phyloP scores from a whole-genome alignment of 345 rosid species.

The Murraya koenigii region DNA sequence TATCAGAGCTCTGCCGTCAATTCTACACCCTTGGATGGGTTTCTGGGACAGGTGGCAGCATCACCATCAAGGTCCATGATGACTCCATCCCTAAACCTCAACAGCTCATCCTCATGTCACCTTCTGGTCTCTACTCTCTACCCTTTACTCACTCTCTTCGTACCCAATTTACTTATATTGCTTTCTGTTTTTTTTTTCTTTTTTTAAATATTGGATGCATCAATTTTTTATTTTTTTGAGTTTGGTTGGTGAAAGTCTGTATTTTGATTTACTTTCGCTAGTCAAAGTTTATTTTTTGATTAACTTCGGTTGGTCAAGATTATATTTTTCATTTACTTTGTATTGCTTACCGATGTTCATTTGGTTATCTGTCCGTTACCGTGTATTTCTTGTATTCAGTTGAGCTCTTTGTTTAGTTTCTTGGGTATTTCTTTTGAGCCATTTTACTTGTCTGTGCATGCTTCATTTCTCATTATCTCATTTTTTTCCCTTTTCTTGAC shows the following conservation, averaged over 20 bases:
- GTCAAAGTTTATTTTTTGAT: background rate
- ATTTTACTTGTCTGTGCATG: background rate
- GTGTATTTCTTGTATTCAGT: background rate
- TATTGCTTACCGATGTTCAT: background rate
- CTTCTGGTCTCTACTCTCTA: conserved; percentile 58
- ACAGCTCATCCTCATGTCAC: conserved; percentile 92
- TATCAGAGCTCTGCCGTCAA: conserved; percentile 83
- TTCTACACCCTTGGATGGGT: conserved; percentile 95
- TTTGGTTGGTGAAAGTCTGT: background rate
- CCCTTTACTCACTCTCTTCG: background rate
- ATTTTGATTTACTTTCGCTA: background rate
- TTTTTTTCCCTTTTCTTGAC: background rate
- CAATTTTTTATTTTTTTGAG: background rate
- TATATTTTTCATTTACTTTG: background rate
- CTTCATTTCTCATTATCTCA: background rate
- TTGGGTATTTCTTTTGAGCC: background rate
- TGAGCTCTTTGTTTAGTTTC: background rate
- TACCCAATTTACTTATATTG: background rate
- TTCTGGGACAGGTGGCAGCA: conserved; percentile 92
- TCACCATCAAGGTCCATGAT: conserved; percentile 80
- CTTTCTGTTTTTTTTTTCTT: conserved; percentile 8
- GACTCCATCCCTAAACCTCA: conserved; percentile 60
- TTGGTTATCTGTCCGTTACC: background rate
- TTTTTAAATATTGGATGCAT: background rate
- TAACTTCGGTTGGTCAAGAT: background rate